phyloP scores from a whole-genome alignment of 2,329 filamentous ascomycete genomes.

The Colletotrichum eleusines region DNA sequence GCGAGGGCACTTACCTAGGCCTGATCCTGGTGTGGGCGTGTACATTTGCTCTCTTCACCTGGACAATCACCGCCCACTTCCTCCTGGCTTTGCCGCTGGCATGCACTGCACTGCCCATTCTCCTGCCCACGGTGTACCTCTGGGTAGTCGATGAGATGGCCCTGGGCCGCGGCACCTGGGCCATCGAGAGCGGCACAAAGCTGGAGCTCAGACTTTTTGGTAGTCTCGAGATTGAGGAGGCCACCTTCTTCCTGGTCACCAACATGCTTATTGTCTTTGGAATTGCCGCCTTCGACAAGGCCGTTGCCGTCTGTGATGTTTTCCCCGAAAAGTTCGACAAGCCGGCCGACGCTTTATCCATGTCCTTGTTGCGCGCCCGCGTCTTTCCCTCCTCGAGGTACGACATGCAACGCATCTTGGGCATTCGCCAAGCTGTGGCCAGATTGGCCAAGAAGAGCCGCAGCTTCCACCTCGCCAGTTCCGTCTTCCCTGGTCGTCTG shows the following conservation, averaged over 20 bases:
- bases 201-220: constrained; percentile 72
- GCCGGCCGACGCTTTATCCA: constrained; percentile 58
- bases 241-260: constrained; percentile 78
- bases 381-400: constrained; percentile 60
- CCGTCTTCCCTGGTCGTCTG: constrained; percentile 75
- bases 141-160: constrained; percentile 80
- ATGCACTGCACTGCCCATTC: constrained; percentile 70
- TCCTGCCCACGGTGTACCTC: constrained; percentile 74
- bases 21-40: constrained; percentile 77
- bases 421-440: constrained; percentile 69
- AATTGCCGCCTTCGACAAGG: constrained; percentile 76
- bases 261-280: constrained; percentile 79
- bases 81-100: constrained; percentile 69
- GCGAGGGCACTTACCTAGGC: constrained; percentile 73
- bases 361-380: constrained; percentile 66
- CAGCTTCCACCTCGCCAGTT: constrained; percentile 80
- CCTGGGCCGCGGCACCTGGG: constrained; percentile 77
- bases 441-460: constrained; percentile 74
- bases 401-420: constrained; percentile 67
- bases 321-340: constrained; percentile 70
- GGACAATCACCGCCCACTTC: constrained; percentile 73
- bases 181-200: constrained; percentile 76
- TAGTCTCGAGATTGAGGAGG: constrained; percentile 79
- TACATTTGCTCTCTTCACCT: constrained; percentile 74
- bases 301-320: constrained; percentile 72